phyloP scores from a whole-genome alignment of 192 early-diverging fungal genomes.

The Coemansia sp. region DNA sequence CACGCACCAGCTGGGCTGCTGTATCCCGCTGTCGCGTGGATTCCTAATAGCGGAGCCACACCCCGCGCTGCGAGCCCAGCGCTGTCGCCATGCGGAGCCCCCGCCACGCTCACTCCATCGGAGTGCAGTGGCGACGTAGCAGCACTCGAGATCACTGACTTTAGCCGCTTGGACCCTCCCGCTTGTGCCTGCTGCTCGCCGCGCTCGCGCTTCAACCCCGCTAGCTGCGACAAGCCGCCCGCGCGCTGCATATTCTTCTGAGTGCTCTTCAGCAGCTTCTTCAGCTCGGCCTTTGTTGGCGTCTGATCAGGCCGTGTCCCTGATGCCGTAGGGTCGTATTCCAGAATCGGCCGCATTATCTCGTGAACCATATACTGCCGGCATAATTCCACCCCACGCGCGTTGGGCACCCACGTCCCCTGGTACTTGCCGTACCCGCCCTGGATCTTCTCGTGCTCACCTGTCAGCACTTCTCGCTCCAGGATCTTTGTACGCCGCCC shows the following conservation, averaged over 20 bases:
- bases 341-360: constrained; percentile 75
- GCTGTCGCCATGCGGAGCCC: constrained; percentile 15
- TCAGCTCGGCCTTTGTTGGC: constrained; percentile 58
- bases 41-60: background rate
- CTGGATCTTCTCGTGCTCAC: constrained; percentile 93
- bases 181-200: background rate
- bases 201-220: constrained; percentile 16
- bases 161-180: background rate
- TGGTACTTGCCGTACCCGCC: constrained; percentile 99
- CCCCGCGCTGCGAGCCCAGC: background rate
- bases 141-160: constrained; percentile 12
- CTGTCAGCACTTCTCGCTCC: constrained; percentile 86
- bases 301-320: constrained; percentile 54
- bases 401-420: constrained; percentile 90
- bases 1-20: background rate
- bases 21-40: background rate
- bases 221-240: background rate
- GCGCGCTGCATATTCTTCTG: constrained; percentile 18
- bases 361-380: constrained; percentile 75
- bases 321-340: constrained; percentile 67
- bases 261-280: constrained; percentile 26
- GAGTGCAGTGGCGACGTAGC: constrained; percentile 51
- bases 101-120: constrained; percentile 21
- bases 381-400: constrained; percentile 78
- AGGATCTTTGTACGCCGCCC: constrained; percentile 89